These are phyloP conservation scores for Cercospora beticola DNA, from an alignment of 2,329 filamentous ascomycete species.

Conservation along the genomic window DNA sequence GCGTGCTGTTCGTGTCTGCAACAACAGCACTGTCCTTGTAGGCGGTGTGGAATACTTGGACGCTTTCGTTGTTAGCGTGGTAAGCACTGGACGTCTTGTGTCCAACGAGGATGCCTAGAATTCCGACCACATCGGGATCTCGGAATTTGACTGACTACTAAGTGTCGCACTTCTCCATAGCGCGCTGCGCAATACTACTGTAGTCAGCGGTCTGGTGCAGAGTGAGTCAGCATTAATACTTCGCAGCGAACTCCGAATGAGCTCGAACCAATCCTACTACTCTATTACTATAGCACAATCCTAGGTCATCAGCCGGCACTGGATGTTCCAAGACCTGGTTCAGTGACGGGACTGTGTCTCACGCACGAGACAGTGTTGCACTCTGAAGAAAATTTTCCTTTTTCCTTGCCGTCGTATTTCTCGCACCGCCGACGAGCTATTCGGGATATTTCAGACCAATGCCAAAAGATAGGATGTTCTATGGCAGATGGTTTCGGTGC, in stretches of 20 bases:
- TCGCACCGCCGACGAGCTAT: background rate
- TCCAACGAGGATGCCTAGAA: background rate
- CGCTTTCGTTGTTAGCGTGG: background rate
- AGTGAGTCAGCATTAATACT: background rate
- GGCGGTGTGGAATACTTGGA: background rate
- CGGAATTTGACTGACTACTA: background rate
- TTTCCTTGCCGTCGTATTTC: background rate
- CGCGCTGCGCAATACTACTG: background rate
- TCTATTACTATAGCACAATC: background rate
- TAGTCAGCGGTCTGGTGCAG: background rate
- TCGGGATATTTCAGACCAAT: background rate
- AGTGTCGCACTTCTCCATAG: background rate
- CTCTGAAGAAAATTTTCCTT: background rate
- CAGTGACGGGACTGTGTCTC: background rate
- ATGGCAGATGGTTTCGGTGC: background rate
- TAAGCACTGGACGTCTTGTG: background rate
- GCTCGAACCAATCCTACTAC: background rate
- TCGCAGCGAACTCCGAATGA: background rate
- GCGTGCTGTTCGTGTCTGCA: background rate
- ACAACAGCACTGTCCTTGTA: background rate
- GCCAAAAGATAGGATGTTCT: background rate
- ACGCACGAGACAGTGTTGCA: background rate
- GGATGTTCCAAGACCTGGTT: background rate
- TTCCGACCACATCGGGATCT: background rate
- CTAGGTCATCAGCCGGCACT: background rate